Conservation (phyloP, 352 stramenopile species). For the Pythium myriotylum region DNA sequence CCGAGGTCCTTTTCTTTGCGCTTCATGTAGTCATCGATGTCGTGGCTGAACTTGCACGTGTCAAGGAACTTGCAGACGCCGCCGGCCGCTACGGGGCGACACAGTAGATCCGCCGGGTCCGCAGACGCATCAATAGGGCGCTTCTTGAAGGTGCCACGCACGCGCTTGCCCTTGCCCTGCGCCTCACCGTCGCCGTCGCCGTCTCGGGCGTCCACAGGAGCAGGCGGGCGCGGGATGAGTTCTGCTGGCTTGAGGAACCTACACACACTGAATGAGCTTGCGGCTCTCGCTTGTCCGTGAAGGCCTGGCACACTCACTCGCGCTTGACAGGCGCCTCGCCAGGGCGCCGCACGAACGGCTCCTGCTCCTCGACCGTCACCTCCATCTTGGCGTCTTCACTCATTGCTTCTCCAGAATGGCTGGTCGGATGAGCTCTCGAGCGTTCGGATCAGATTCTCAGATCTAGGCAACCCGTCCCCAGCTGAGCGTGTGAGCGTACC, state of each 20-base stretch:
- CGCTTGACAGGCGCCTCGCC: constrained; percentile 46
- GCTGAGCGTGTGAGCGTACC: too few species aligned
- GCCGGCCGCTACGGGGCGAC: constrained; percentile 61
- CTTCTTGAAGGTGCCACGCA: constrained; percentile 84
- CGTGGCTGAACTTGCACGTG: constrained; percentile 87
- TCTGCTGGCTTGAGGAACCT: constrained; percentile 71
- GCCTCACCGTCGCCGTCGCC: constrained; percentile 1
- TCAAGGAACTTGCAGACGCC: constrained; percentile 73
- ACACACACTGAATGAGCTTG: neutral
- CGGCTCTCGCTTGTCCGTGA: too few species aligned
- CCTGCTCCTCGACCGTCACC: neutral
- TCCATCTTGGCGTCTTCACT: constrained; percentile 25
- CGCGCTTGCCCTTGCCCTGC: constrained; percentile 30
- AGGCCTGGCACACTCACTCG: constrained; percentile 24
- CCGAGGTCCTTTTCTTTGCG: constrained; percentile 84
- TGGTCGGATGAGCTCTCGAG: neutral
- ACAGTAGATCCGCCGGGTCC: constrained; percentile 70
- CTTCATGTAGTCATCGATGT: constrained; percentile 84
- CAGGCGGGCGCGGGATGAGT: constrained; percentile 23
- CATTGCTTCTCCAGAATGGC: constrained; percentile 10
- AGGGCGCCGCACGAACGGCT: constrained; percentile 13
- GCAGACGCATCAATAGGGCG: constrained; percentile 63
- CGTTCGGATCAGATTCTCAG: constrained; percentile 1
- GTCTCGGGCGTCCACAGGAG: constrained; percentile 13
- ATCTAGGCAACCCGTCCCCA: neutral